Base-by-base conservation (phyloP, 768 basidiomycete species). In the Asterophora parasitica region DNA sequence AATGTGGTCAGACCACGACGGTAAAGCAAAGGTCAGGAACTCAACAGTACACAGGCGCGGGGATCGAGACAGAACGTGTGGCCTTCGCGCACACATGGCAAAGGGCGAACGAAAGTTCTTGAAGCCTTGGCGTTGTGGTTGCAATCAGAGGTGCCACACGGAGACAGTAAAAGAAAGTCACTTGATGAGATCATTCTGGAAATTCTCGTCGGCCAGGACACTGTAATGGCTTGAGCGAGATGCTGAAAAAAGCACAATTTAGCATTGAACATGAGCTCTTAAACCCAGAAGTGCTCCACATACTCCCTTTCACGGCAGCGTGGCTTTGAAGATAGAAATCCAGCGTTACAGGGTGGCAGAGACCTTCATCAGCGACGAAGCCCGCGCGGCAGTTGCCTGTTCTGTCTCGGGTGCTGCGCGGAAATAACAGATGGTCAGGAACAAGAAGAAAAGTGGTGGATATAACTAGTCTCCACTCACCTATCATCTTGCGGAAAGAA, bases 11-110 rank as follows among this genome's bases (percentile, higher is more conserved):
- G 15, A 41, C 27, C 28, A 34, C 34, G n/a, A 43, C 46, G 37
- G 32, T 32, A 48, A 38, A 36, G 27, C 32, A n/a, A 35, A 23
- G 30, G 12, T 10, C 26, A 28, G 12, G 7, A 41, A 54, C 81
- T 61, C 52, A n/a, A 84, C 83, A 83, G 51, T 84, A 84, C 0
- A 85, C 81, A 0, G 82, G 84, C 0, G 82, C 83, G 0, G 83
- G 84, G 36, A 85, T 81, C 0, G 81, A 84, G 3, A 85, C 84
- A 0, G 82, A 80, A n/a, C 81, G 74, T 1, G 84, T 85, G 9
- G 83, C 75, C 4, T 83, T 75, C 2, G 82, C 76, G 44, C 83
- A 85, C n/a, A 81, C 75, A 44, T 85, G 83, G 55, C 84, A 85
- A 0, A 85, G 64, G 0, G 81, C 71, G 42, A 61, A 65, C 1